These are phyloP conservation scores for Niebla homalea DNA, from an alignment of 495 filamentous ascomycete genomes.

Conservation along the genomic window DNA sequence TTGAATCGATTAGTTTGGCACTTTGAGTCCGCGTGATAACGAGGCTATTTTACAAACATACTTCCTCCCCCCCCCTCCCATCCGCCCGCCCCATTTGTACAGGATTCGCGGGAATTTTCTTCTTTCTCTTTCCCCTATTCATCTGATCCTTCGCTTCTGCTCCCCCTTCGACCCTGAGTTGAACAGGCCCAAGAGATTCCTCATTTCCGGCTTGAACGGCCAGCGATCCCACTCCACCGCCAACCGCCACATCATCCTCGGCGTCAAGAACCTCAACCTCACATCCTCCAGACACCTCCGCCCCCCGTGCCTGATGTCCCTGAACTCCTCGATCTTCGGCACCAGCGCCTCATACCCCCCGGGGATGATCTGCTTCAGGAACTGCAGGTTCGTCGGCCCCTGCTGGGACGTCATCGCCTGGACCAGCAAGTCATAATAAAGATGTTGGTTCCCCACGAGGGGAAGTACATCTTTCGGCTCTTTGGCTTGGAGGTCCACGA, in stretches of 20 bases:
- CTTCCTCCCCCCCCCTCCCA: too few relatives aligned
- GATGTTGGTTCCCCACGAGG: slow-evolving; percentile 7
- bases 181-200: slow-evolving; percentile 5
- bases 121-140: too few relatives aligned
- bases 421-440: slow-evolving; percentile 8
- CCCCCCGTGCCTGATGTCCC: slow-evolving; percentile 23
- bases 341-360: slow-evolving; percentile 22
- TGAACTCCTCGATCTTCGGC: slow-evolving; percentile 16
- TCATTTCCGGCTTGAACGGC: slow-evolving; percentile 21
- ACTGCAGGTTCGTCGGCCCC: not conserved
- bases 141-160: too few relatives aligned
- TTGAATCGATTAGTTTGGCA: too few relatives aligned
- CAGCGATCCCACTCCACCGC: slow-evolving; percentile 24
- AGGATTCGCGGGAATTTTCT: too few relatives aligned
- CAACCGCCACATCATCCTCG: slow-evolving; percentile 22
- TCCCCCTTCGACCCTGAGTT: not conserved
- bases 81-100: too few relatives aligned
- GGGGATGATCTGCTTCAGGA: slow-evolving; percentile 18
- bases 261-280: slow-evolving; percentile 17
- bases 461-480: slow-evolving; percentile 22
- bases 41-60: too few relatives aligned
- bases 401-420: slow-evolving; percentile 6
- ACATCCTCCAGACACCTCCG: slow-evolving; percentile 18
- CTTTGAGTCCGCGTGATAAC: too few relatives aligned
- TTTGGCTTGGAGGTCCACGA: slow-evolving; percentile 28